Percentiles rank a stretch among this genome's conserved stretches.
Evolutionary conservation across 164 flowering plant genomes (phyloP).

Genomic region (Hamamelis virginiana): DNA sequence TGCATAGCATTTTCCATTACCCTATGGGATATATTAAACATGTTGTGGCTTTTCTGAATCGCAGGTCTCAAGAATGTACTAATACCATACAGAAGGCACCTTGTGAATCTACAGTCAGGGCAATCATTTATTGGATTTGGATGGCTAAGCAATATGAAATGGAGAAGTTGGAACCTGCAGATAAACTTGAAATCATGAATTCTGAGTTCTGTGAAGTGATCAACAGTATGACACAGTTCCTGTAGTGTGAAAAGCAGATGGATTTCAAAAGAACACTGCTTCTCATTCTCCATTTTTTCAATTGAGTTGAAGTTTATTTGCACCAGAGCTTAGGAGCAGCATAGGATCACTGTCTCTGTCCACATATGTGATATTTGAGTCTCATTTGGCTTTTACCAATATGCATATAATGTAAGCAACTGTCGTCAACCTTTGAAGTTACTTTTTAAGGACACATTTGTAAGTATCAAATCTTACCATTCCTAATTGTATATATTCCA

Average conservation of each 20-base stretch:
- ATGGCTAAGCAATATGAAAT: slow-evolving; percentile 53
- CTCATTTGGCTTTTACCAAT: background rate
- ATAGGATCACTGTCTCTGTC: background rate
- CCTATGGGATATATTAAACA: background rate
- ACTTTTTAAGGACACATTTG: background rate
- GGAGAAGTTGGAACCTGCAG: slow-evolving; percentile 36
- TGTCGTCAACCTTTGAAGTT: background rate
- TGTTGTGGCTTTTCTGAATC: slow-evolving; percentile 3
- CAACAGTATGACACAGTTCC: background rate
- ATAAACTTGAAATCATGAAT: slow-evolving; percentile 22
- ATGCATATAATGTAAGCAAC: slow-evolving; percentile 13
- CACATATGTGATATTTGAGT: background rate
- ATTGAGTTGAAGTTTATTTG: background rate
- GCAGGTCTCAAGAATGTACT: slow-evolving; percentile 79
- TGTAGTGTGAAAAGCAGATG: background rate
- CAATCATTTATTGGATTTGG: slow-evolving; percentile 38
- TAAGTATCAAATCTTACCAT: background rate
- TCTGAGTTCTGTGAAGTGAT: background rate
- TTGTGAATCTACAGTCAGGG: slow-evolving; percentile 56
- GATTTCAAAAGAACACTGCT: background rate
- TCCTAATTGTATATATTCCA: background rate
- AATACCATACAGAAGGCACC: slow-evolving; percentile 79
- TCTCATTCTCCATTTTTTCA: background rate
- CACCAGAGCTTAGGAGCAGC: background rate
- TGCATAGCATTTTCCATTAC: too few relatives aligned